phyloP scores from a whole-genome alignment of 2,329 filamentous ascomycete species.

The Lecanicillium sp. region DNA sequence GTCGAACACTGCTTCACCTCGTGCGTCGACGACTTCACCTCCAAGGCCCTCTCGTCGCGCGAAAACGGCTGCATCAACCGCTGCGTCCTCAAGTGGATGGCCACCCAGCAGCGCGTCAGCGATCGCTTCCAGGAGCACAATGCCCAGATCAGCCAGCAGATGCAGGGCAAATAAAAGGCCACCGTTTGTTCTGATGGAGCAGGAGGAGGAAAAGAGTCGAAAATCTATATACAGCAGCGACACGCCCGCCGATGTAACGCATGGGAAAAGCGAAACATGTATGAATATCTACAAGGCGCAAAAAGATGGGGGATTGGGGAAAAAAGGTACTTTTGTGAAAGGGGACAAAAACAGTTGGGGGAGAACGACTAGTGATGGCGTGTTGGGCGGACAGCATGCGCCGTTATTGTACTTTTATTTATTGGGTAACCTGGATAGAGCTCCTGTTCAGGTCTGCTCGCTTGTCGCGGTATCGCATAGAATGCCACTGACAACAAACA shows the following conservation, averaged over 20 bases:
- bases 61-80: slow-evolving; percentile 90
- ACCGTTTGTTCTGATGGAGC: too few species aligned
- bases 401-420: too few species aligned
- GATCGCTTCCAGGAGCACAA: slow-evolving; percentile 78
- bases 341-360: neutral
- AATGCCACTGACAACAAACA: slow-evolving; percentile 13
- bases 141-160: slow-evolving; percentile 47
- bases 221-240: too few species aligned
- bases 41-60: slow-evolving; percentile 80
- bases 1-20: slow-evolving; percentile 91
- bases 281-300: neutral
- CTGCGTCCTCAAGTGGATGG: slow-evolving; percentile 95
- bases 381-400: too few species aligned
- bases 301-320: too few species aligned
- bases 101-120: slow-evolving; percentile 80
- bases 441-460: too few species aligned
- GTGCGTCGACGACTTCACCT: slow-evolving; percentile 98
- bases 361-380: neutral
- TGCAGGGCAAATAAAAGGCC: slow-evolving; percentile 38
- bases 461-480: slow-evolving; percentile 10
- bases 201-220: too few species aligned
- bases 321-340: neutral
- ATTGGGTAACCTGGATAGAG: too few species aligned
- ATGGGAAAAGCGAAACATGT: neutral
- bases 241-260: too few species aligned